These are phyloP conservation scores for Exobasidium cylindrosporum DNA, from an alignment of 1,284 basidiomycete species.

Conservation along the genomic window DNA sequence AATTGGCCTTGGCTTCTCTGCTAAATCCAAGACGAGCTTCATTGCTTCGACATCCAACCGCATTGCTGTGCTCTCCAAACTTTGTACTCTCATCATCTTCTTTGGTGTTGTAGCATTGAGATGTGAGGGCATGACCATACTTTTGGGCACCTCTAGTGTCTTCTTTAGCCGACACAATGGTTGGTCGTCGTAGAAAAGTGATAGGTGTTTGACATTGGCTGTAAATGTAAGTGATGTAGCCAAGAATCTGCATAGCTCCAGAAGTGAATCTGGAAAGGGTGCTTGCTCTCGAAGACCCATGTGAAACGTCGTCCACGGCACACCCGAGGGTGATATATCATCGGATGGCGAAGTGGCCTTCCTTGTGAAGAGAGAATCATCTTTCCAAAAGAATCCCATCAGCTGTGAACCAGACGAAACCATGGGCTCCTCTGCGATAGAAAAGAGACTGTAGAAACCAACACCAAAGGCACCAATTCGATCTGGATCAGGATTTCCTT, in stretches of 20 bases:
- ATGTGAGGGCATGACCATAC: conserved; percentile 63
- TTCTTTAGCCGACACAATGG: conserved; percentile 75
- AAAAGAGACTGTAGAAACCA: conserved; percentile 61
- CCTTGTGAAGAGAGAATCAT: conserved; percentile 43
- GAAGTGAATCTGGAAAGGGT: conserved; percentile 72
- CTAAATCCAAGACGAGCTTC: conserved; percentile 65
- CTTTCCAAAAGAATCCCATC: conserved; percentile 96
- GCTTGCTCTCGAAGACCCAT: conserved; percentile 82
- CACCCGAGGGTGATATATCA: conserved; percentile 31
- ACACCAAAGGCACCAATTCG: conserved; percentile 60
- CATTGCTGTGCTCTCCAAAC: conserved; percentile 70
- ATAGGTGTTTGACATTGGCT: conserved; percentile 71
- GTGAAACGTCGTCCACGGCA: conserved; percentile 82
- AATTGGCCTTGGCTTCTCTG: conserved; percentile 66
- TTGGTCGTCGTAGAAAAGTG: conserved; percentile 64
- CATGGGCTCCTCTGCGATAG: conserved; percentile 74
- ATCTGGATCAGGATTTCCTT: conserved; percentile 61
- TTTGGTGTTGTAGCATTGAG: conserved; percentile 57
- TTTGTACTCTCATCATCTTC: conserved; percentile 68
- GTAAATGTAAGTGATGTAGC: conserved; percentile 94
- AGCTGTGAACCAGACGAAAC: conserved; percentile 77
- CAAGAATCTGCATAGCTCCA: conserved; percentile 85
- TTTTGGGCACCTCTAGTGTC: conserved; percentile 62
- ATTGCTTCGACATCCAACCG: conserved; percentile 79
- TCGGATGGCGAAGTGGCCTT: conserved; percentile 31